Conservation (phyloP, 768 basidiomycete species). For the Phallus indusiatus region DNA sequence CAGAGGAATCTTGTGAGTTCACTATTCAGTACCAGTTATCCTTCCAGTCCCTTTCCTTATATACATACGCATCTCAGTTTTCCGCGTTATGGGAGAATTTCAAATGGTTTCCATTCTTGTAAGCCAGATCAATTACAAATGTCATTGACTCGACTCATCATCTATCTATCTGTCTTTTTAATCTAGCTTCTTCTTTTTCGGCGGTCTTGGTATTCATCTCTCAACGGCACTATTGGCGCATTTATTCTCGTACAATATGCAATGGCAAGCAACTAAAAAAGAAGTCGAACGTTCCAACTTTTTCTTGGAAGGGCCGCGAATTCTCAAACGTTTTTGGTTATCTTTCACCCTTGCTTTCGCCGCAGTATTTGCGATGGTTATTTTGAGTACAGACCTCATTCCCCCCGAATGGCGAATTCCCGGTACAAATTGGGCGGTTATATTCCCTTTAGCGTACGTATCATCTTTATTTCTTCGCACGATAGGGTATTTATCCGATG, state of each 20-base stretch:
- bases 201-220: slow-evolving; percentile 48
- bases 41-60: neutral
- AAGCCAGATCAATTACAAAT: slow-evolving; percentile 36
- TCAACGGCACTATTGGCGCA: slow-evolving; percentile 45
- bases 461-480: slow-evolving; percentile 5
- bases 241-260: slow-evolving; percentile 51
- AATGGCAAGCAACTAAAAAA: slow-evolving; percentile 75
- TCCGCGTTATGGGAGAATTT: slow-evolving; percentile 48
- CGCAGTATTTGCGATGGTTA: slow-evolving; percentile 41
- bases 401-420: slow-evolving; percentile 58
- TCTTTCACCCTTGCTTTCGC: slow-evolving; percentile 47
- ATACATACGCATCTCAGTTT: slow-evolving; percentile 12
- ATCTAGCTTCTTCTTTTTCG: slow-evolving; percentile 43
- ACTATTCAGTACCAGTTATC: neutral
- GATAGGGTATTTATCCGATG: neutral
- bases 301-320: slow-evolving; percentile 82
- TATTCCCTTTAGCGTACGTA: slow-evolving; percentile 62
- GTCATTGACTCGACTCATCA: slow-evolving; percentile 67
- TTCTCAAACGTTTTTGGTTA: slow-evolving; percentile 69
- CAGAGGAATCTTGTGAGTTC: slow-evolving; percentile 31
- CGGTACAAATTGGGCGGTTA: slow-evolving; percentile 59
- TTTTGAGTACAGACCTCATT: slow-evolving; percentile 46
- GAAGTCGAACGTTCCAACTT: slow-evolving; percentile 85
- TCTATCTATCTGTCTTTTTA: slow-evolving; percentile 53
- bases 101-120: slow-evolving; percentile 70